Percentiles rank a stretch among this genome's conserved stretches.
These are phyloP conservation scores for Xylaria castorea DNA, from an alignment of 495 filamentous ascomycete species.

Conservation along the genomic window DNA sequence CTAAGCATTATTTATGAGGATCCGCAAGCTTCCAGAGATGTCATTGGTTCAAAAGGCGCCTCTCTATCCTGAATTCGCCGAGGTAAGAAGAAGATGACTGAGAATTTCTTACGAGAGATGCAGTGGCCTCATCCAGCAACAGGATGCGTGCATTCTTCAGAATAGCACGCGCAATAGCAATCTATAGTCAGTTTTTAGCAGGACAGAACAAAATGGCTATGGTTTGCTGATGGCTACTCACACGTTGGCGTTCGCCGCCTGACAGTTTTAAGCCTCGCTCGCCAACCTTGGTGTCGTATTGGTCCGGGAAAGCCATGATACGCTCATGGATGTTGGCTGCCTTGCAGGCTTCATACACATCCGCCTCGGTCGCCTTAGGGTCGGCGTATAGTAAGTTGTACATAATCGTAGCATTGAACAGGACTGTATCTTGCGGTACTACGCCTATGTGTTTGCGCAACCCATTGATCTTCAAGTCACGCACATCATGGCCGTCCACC, in stretches of 20 bases:
- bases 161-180: slow-evolving; percentile 73
- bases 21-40: background rate
- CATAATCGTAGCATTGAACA: slow-evolving; percentile 89
- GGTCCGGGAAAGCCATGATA: slow-evolving; percentile 80
- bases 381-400: slow-evolving; percentile 86
- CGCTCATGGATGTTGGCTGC: slow-evolving; percentile 87
- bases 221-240: background rate
- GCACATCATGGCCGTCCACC: slow-evolving; percentile 77
- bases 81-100: background rate
- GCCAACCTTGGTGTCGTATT: slow-evolving; percentile 82
- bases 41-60: background rate
- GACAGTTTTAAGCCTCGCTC: slow-evolving; percentile 82
- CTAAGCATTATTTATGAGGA: background rate
- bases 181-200: slow-evolving; percentile 45
- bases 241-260: slow-evolving; percentile 82
- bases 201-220: background rate
- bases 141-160: slow-evolving; percentile 58
- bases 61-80: background rate
- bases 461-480: slow-evolving; percentile 78
- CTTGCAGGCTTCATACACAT: slow-evolving; percentile 76
- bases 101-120: slow-evolving; percentile 42
- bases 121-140: slow-evolving; percentile 60
- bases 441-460: slow-evolving; percentile 79
- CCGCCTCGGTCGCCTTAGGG: slow-evolving; percentile 72
- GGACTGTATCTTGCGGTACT: slow-evolving; percentile 83